A percentile compares a stretch with the other conserved stretches of the same genome.
Conservation (phyloP, 495 filamentous ascomycete genomes). For the Neohortaea acidophila region DNA sequence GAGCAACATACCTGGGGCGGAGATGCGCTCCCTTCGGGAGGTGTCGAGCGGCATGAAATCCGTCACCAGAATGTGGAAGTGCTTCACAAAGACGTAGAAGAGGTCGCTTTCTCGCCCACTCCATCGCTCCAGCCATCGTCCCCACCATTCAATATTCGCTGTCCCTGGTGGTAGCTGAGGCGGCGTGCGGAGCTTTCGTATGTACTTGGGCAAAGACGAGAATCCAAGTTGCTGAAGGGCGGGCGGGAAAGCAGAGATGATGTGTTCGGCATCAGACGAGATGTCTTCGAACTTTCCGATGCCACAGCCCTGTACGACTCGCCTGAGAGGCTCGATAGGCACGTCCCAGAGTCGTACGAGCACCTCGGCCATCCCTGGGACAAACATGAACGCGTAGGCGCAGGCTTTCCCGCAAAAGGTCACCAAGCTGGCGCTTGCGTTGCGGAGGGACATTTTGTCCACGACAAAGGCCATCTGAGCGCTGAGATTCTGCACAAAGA, state of each 20-base stretch:
- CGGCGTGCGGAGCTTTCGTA: slow-evolving; percentile 50
- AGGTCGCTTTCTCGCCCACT: slow-evolving; percentile 80
- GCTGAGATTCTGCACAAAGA: slow-evolving; percentile 74
- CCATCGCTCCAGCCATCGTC: slow-evolving; percentile 78
- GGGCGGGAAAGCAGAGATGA: slow-evolving; percentile 58
- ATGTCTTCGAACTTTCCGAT: slow-evolving; percentile 28
- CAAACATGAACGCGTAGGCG: slow-evolving; percentile 95
- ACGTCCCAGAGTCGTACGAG: slow-evolving; percentile 72
- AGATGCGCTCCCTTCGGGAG: slow-evolving; percentile 45
- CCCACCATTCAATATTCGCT: slow-evolving; percentile 65
- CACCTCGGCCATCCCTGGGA: slow-evolving; percentile 74
- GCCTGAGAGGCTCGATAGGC: slow-evolving; percentile 46
- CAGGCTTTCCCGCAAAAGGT: slow-evolving; percentile 87
- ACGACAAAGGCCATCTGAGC: slow-evolving; percentile 80
- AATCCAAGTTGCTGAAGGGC: slow-evolving; percentile 57
- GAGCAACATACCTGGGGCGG: slow-evolving; percentile 65
- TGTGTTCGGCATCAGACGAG: slow-evolving; percentile 33
- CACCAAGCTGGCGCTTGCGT: slow-evolving; percentile 82
- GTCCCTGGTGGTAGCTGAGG: slow-evolving; percentile 54
- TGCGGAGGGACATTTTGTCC: slow-evolving; percentile 77
- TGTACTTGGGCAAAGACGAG: slow-evolving; percentile 45
- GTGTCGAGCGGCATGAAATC: slow-evolving; percentile 59
- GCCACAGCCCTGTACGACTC: slow-evolving; percentile 54
- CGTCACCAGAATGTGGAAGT: slow-evolving; percentile 67
- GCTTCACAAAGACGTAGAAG: slow-evolving; percentile 86